phyloP scores from a whole-genome alignment of 2,329 filamentous ascomycete genomes.

The Penicillium polonicum region DNA sequence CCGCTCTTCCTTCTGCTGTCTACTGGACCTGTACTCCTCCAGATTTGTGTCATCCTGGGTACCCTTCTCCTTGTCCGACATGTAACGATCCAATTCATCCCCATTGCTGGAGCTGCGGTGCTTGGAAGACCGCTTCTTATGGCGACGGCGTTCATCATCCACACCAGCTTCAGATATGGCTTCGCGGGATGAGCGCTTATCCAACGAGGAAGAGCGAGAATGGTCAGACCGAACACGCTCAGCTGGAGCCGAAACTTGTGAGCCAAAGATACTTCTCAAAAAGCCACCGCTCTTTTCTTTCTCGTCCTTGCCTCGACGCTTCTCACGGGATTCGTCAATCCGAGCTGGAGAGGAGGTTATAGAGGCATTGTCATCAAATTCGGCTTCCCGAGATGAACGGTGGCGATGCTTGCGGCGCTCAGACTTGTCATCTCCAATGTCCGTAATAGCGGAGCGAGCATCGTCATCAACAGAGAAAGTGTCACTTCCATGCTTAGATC shows the following conservation, averaged over 20 bases:
- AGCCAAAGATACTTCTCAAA: constrained; percentile 41
- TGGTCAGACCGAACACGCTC: constrained; percentile 14
- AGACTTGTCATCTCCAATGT: constrained; percentile 25
- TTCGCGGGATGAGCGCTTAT: constrained; percentile 32
- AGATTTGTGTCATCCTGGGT: constrained; percentile 41
- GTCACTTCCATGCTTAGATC: constrained; percentile 28
- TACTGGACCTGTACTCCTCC: constrained; percentile 35
- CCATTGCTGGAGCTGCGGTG: constrained; percentile 43
- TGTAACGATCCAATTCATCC: constrained; percentile 46
- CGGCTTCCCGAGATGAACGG: constrained; percentile 11
- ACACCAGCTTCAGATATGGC: constrained; percentile 38
- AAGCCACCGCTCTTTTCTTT: constrained; percentile 36
- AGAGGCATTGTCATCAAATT: constrained; percentile 40
- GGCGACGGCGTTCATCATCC: constrained; percentile 45
- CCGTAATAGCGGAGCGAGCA: constrained; percentile 20
- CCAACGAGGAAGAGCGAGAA: constrained; percentile 26
- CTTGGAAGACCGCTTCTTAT: constrained; percentile 46
- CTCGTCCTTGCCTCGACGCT: constrained; percentile 33
- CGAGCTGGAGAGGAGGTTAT: constrained; percentile 36
- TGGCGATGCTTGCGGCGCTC: constrained; percentile 18
- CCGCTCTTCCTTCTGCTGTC: constrained; percentile 37
- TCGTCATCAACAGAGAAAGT: constrained; percentile 18
- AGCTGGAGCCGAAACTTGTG: constrained; percentile 34
- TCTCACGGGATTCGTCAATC: constrained; percentile 33
- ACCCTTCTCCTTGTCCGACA: constrained; percentile 46